phyloP scores from a whole-genome alignment of 1,139 yeast species.

The Casaregolazyma lundiana region DNA sequence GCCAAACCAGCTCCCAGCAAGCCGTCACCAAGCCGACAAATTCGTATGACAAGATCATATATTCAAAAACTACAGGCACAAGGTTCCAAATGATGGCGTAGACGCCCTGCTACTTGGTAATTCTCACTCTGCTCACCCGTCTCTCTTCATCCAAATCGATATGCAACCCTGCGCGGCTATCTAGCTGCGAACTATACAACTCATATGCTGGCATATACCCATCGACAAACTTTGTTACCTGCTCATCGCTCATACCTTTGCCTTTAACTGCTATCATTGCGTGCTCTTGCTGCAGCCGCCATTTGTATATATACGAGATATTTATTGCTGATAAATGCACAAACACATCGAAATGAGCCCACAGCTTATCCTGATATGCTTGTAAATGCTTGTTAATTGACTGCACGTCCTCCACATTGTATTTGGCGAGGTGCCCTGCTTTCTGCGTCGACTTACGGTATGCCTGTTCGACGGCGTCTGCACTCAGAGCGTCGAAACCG shows the following conservation, averaged over 20 bases:
- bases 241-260: constrained; percentile 70
- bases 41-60: neutral
- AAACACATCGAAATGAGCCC: constrained; percentile 57
- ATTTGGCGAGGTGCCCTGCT: constrained; percentile 13
- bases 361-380: constrained; percentile 46
- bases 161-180: constrained; percentile 6
- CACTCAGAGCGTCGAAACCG: constrained; percentile 56
- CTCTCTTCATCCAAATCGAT: constrained; percentile 9
- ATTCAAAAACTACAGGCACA: neutral
- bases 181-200: constrained; percentile 53
- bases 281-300: constrained; percentile 89
- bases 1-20: neutral
- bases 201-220: constrained; percentile 86
- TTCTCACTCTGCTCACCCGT: neutral
- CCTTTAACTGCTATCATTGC: constrained; percentile 53
- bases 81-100: neutral
- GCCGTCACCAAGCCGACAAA: neutral
- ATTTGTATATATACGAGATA: constrained; percentile 59
- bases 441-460: constrained; percentile 11
- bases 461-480: constrained; percentile 26
- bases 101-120: neutral
- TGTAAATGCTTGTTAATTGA: constrained; percentile 48
- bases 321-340: constrained; percentile 59
- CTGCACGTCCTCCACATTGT: constrained; percentile 33
- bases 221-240: constrained; percentile 64